Evolutionary conservation across 768 basidiomycete genomes (phyloP).

Genomic region (Antrodiella citrinella): DNA sequence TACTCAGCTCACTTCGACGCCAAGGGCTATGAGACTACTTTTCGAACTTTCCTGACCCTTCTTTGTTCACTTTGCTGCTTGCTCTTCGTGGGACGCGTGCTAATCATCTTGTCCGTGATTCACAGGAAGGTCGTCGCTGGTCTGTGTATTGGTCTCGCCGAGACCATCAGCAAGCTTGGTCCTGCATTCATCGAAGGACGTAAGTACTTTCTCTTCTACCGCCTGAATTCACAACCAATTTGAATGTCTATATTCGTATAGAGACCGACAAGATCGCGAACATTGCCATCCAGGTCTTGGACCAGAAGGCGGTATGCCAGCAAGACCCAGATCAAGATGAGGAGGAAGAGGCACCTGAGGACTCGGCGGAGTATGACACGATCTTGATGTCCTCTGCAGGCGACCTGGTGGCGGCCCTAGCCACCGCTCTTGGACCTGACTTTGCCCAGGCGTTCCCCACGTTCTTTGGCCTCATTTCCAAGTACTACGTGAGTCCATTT

Average conservation of each 20-base stretch:
- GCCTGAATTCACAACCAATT: too few species aligned
- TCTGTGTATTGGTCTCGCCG: conserved; percentile 82
- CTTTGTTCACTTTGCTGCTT: conserved; percentile 2
- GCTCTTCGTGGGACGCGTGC: too few species aligned
- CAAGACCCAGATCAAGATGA: conserved; percentile 93
- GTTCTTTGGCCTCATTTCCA: conserved; percentile 87
- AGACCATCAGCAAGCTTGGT: conserved; percentile 88
- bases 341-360: conserved; percentile 75
- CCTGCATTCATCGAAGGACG: conserved; percentile 76
- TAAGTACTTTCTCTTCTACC: conserved; percentile 30
- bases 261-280: conserved; percentile 72
- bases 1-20: conserved; percentile 81
- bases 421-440: conserved; percentile 75
- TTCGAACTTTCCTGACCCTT: conserved; percentile 24
- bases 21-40: conserved; percentile 51
- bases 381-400: conserved; percentile 90
- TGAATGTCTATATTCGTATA: conserved; percentile 21
- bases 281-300: conserved; percentile 79
- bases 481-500: conserved; percentile 71
- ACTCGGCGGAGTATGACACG: conserved; percentile 93
- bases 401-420: conserved; percentile 87
- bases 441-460: conserved; percentile 74
- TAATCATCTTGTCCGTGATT: too few species aligned
- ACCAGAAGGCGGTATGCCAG: conserved; percentile 94
- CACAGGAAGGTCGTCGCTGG: conserved; percentile 78